A percentile compares a stretch with the other conserved stretches of the same genome.
phyloP scores from a whole-genome alignment of 148 eudicot genomes.

The Rhododendron simsii region DNA sequence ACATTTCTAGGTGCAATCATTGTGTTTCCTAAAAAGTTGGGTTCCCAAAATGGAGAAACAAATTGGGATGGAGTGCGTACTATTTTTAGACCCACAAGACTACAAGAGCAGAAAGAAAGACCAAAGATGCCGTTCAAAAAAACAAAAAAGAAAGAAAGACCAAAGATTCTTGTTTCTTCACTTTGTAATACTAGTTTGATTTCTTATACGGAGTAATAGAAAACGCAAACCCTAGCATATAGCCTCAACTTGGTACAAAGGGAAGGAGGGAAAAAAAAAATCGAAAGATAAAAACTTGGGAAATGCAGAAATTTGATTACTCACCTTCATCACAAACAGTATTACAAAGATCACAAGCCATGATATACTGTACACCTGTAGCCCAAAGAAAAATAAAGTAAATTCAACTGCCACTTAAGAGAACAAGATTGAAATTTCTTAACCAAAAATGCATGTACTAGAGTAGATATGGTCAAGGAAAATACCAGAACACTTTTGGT shows the following conservation, averaged over 20 bases:
- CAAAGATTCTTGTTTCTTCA: neutral
- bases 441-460: neutral
- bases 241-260: neutral
- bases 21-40: neutral
- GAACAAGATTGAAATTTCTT: neutral
- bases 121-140: neutral
- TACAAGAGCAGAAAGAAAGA: neutral
- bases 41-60: neutral
- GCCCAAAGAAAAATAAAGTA: neutral
- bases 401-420: neutral
- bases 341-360: constrained; percentile 52
- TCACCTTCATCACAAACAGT: constrained; percentile 53
- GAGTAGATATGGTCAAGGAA: neutral
- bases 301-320: constrained; percentile 3
- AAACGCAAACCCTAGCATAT: neutral
- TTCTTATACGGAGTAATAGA: neutral
- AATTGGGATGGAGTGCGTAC: neutral
- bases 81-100: neutral
- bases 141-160: neutral
- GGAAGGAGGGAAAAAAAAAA: neutral
- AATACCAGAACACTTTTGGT: constrained; percentile 42
- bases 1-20: neutral
- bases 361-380: constrained; percentile 60
- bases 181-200: neutral
- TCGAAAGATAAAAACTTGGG: neutral